Conservation (phyloP, 2,329 filamentous ascomycete genomes). For the Paraphaeosphaeria minitans region DNA sequence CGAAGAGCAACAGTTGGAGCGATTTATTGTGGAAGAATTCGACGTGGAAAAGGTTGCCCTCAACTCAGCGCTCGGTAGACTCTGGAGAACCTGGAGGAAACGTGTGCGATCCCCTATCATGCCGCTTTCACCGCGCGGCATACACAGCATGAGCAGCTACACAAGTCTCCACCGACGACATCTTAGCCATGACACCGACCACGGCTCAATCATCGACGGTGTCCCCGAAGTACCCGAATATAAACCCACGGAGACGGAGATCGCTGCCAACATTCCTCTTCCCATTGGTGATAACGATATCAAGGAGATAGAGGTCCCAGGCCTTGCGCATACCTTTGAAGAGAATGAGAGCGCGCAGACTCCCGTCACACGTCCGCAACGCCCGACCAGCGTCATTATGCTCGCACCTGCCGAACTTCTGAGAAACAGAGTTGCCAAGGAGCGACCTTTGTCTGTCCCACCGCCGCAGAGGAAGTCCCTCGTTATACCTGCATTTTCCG, state of each 20-base stretch:
- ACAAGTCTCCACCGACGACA: constrained; percentile 37
- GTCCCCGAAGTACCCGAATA: constrained; percentile 47
- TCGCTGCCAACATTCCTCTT: constrained; percentile 68
- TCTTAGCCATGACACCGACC: constrained; percentile 36
- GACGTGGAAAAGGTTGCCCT: constrained; percentile 94
- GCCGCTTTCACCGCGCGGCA: constrained; percentile 32
- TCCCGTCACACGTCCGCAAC: constrained; percentile 28
- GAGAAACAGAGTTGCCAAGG: constrained; percentile 23
- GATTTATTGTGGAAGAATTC: constrained; percentile 81
- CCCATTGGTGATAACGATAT: constrained; percentile 71
- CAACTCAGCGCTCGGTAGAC: constrained; percentile 81
- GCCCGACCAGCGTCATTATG: constrained; percentile 40
- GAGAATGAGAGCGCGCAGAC: constrained; percentile 44
- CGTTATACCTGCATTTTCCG: constrained; percentile 17
- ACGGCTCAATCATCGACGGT: constrained; percentile 27
- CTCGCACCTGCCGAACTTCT: constrained; percentile 28
- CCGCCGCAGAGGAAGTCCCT: constrained; percentile 28
- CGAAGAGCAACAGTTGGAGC: constrained; percentile 64
- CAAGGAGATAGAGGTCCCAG: constrained; percentile 80
- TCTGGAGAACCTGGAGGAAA: constrained; percentile 97
- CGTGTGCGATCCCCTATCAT: constrained; percentile 60
- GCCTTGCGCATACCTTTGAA: constrained; percentile 70
- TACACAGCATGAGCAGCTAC: constrained; percentile 36
- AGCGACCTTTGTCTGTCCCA: constrained; percentile 41
- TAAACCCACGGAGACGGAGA: constrained; percentile 50